Evolutionary conservation across 345 rosid species (phyloP).

Genomic region (Eucalyptus regnans): DNA sequence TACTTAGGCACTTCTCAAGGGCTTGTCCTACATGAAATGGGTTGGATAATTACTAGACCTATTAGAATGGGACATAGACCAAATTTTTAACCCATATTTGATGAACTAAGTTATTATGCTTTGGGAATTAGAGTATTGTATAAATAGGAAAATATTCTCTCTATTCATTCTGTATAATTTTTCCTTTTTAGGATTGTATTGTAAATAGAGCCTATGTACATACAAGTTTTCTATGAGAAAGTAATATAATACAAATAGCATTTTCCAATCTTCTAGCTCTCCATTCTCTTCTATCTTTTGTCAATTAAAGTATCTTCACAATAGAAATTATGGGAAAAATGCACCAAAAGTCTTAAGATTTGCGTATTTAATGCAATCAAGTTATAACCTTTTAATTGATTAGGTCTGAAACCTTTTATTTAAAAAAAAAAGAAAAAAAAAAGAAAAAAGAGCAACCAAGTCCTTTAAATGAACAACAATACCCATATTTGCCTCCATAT

Average conservation of each 20-base stretch:
- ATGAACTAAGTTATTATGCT: too few species aligned
- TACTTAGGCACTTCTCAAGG: too few species aligned
- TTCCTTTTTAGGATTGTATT: not conserved
- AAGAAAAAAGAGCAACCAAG: too few species aligned
- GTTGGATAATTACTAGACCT: too few species aligned
- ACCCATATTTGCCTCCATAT: not conserved
- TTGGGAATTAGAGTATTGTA: not conserved
- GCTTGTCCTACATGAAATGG: too few species aligned
- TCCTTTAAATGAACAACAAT: not conserved
- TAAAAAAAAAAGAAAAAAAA: rapidly evolving
- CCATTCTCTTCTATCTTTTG: not conserved
- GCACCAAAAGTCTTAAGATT: not conserved
- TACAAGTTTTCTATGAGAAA: not conserved
- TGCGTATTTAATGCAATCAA: not conserved
- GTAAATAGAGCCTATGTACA: not conserved
- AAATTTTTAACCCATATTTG: too few species aligned
- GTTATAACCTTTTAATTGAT: not conserved
- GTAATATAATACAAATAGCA: not conserved
- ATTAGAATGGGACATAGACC: too few species aligned
- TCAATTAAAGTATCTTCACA: not conserved
- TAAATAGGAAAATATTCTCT: too few species aligned
- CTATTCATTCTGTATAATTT: too few species aligned
- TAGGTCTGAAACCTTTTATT: too few species aligned
- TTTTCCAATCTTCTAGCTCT: not conserved
- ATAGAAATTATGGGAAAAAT: not conserved